Evolutionary conservation across 2,329 filamentous ascomycete species (phyloP), one percentile per base, ranked within the genome.

Genomic region (Epichloe typhina): DNA sequence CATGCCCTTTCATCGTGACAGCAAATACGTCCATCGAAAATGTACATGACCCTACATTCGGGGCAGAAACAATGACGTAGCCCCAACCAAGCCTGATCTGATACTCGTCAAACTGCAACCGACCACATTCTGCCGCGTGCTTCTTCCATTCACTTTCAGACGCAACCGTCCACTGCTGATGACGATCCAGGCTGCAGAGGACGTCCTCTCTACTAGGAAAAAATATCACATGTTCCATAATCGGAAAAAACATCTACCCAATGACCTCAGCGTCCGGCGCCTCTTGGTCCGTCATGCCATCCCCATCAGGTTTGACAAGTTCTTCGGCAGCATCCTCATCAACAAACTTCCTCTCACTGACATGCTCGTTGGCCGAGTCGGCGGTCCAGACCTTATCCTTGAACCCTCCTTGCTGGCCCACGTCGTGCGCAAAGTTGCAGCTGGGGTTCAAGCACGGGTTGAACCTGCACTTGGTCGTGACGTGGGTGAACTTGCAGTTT

Each of bases 351-450:
- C 90, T 77, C 67, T 95, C 88, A 62, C 88, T 95, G 47, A 95
- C 82, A 65, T 95, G 88, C 52, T 79, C 72, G 58, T 75, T 62
- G 21, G 68, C 59, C 4, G 57, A 51, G 11, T 76, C 78, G 3
- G 88, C 79, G 17, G 83, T 89, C 91, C 91, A 97, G 31, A 94
- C 88, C 70, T 95, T 96, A 66, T 94, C 88, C 54, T 83, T 79
- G 68, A 89, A 91, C 13, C 79, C 80, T 47, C 86, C 88, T 59
- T 87, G 82, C 71, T 98, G 93, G 12, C 91, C 93, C 50, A 94
- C 88, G 40, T 83, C 85, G 66, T 98, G 93, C 67, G 89, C 89
- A 72, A 88, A 97, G 4, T 83, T 76, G 66, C 93, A 98, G 59
- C 73, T 78, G n/a, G 84, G 79, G 70, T 96, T 96, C 56, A 88